Evolutionary conservation across 179 eudicot genomes (phyloP).

Genomic region (Silene coronaria): DNA sequence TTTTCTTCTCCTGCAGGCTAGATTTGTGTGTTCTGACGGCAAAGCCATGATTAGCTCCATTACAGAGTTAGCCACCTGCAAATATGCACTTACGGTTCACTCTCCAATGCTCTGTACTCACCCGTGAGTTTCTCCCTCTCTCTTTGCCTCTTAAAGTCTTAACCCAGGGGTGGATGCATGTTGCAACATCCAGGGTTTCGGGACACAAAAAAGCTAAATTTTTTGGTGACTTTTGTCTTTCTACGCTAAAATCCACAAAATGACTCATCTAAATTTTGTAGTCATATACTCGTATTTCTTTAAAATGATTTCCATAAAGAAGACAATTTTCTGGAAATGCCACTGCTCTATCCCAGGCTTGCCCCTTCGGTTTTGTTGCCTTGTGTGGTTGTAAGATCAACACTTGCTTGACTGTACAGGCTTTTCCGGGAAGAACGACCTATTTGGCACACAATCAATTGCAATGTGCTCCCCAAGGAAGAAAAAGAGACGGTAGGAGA

Average conservation of each 20-base stretch:
- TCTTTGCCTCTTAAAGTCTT: background rate
- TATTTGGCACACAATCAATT: conserved; percentile 68
- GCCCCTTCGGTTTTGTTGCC: background rate
- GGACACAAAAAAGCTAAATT: background rate
- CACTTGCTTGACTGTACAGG: conserved; percentile 31
- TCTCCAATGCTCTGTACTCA: conserved; percentile 81
- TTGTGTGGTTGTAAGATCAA: background rate
- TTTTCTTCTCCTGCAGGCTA: conserved; percentile 43
- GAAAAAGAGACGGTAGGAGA: conserved; percentile 38
- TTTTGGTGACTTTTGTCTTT: background rate
- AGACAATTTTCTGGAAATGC: background rate
- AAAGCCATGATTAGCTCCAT: conserved; percentile 80
- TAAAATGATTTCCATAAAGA: background rate
- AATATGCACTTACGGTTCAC: conserved; percentile 81
- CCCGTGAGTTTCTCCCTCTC: conserved; percentile 56
- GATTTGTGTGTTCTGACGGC: conserved; percentile 92
- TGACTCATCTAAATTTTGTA: background rate
- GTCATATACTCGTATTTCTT: background rate
- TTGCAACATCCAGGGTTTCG: background rate
- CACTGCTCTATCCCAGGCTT: background rate
- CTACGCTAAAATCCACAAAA: background rate
- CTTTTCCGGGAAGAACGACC: conserved; percentile 92
- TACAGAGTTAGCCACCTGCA: conserved; percentile 89
- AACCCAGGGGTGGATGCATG: no score
- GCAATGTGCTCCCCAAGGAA: conserved; percentile 57